Conservation (phyloP, 2,329 filamentous ascomycete genomes). For the Aspergillus sp. region DNA sequence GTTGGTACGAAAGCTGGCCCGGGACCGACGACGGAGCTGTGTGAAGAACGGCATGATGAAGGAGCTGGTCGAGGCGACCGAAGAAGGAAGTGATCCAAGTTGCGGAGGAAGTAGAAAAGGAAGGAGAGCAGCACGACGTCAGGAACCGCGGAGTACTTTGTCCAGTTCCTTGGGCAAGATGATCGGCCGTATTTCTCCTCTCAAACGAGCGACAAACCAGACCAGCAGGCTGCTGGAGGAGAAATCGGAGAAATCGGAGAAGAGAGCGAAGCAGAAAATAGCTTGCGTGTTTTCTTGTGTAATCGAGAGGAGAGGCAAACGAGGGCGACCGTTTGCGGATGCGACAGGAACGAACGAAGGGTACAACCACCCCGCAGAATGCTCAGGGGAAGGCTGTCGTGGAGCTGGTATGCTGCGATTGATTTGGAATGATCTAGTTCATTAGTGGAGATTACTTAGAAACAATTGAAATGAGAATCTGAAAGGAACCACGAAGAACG, state of each 20-base stretch:
- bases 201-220: slow-evolving; percentile 4
- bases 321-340: slow-evolving; percentile 37
- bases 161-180: neutral
- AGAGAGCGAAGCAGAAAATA: neutral
- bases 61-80: neutral
- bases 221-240: neutral
- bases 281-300: neutral
- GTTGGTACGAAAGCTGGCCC: slow-evolving; percentile 68
- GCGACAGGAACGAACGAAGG: slow-evolving; percentile 21
- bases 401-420: neutral
- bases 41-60: slow-evolving; percentile 64
- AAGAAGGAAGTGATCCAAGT: neutral
- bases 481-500: slow-evolving; percentile 4
- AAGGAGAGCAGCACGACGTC: neutral
- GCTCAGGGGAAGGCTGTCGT: neutral
- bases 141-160: neutral
- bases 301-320: slow-evolving; percentile 3
- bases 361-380: slow-evolving; percentile 16
- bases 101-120: neutral
- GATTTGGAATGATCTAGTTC: neutral
- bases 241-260: neutral
- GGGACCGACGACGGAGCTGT: slow-evolving; percentile 74
- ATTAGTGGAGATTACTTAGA: neutral
- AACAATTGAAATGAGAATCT: neutral
- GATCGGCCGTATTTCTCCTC: neutral